Evolutionary conservation across 2,329 filamentous ascomycete species (phyloP), one percentile per base, ranked within the genome.

Genomic region (Colletotrichum ledebouriae): DNA sequence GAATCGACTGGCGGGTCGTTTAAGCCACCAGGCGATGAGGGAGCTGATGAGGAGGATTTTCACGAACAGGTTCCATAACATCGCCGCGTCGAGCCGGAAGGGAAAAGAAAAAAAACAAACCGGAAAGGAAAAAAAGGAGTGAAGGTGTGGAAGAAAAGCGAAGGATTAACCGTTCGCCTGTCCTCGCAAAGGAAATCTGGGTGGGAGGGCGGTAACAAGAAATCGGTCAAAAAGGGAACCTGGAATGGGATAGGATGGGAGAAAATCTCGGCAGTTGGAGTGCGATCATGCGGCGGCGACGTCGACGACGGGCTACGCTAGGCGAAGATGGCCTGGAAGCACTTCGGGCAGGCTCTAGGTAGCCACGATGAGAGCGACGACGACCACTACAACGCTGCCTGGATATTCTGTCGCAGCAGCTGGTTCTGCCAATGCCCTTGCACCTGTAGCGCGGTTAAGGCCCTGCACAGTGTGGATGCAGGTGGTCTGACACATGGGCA

Each of bases 11-110:
- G 39, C 50, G 33, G 64, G 70, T 57, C 60, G 60, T 53, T 70
- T 71, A 69, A 68, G 58, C 70, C 70, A 71, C 70, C 70, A 71
- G 46, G 70, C 68, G 69, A 69, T 56, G 64, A 71, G 70, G 64
- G 58, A 71, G 68, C 59, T 64, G 60, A 71, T 52, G 59, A 71
- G 57, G 60, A 71, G 64, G 42, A 71, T 58, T 71, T 70, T 71
- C 55, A 68, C 63, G 34, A 63, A 56, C 50, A 71, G 64, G 68
- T 56, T 67, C 70, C 70, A 71, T 71, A 69, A 71, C 70, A 71
- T 71, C 60, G 69, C 69, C 68, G 68, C 70, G 67, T 67, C 59
- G 41, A 68, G 60, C 50, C 42, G 39, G 53, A 29, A 69, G 49
- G 39, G 39, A 55, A 59, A 56, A 25, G 53, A 42, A 66, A 70